Percentiles rank a stretch among this genome's conserved stretches.
These are phyloP conservation scores for Auricularia auricula-judae DNA, from an alignment of 768 basidiomycete species.

Conservation along the genomic window DNA sequence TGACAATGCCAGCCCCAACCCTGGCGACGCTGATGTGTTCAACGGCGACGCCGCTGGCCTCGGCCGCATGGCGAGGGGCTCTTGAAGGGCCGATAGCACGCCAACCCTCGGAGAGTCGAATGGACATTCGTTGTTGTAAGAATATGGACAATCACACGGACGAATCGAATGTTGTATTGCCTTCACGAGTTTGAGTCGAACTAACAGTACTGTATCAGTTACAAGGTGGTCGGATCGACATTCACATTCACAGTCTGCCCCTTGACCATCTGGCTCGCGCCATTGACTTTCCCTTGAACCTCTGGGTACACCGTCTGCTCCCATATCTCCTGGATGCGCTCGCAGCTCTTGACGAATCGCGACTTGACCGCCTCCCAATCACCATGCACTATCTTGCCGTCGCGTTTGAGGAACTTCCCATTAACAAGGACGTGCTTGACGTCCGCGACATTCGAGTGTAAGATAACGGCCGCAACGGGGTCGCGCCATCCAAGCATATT, in stretches of 20 bases:
- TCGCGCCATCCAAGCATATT: background rate
- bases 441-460: background rate
- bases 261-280: background rate
- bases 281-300: background rate
- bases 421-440: background rate
- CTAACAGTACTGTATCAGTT: too few relatives aligned
- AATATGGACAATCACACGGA: too few relatives aligned
- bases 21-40: slow-evolving; percentile 48
- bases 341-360: background rate
- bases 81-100: background rate
- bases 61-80: background rate
- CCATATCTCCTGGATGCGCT: background rate
- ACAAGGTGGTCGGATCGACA: background rate
- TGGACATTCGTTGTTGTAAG: too few relatives aligned
- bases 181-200: too few relatives aligned
- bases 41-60: slow-evolving; percentile 39
- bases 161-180: too few relatives aligned
- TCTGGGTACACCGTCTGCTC: background rate
- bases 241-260: background rate
- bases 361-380: background rate
- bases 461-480: background rate
- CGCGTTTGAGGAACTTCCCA: background rate
- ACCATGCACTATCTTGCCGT: background rate
- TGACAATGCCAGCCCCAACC: slow-evolving; percentile 36
- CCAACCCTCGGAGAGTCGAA: too few relatives aligned